A percentile compares a stretch with the other conserved stretches of the same genome.
Conservation (phyloP, 164 flowering plant genomes). For the Piper longum region DNA sequence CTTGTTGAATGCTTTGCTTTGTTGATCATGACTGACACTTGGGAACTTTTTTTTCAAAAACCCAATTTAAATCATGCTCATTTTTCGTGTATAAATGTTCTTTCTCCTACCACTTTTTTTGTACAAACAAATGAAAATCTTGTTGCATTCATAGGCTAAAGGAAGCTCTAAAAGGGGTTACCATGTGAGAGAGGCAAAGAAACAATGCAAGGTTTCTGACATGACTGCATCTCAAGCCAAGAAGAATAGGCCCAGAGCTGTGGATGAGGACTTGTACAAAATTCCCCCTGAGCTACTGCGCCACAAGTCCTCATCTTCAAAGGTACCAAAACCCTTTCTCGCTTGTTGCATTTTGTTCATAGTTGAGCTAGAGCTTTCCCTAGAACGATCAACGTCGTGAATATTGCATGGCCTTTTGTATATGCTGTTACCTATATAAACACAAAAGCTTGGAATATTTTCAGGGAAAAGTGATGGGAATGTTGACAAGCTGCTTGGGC, state of each 20-base stretch:
- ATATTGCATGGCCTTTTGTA: background rate
- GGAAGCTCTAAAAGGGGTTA: background rate
- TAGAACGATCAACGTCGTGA: background rate
- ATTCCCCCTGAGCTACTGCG: constrained; percentile 53
- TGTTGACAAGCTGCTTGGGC: constrained; percentile 33
- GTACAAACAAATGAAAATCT: too few relatives aligned
- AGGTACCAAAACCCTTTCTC: background rate
- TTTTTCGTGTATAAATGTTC: too few relatives aligned
- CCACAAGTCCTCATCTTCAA: constrained; percentile 7
- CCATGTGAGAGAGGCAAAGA: constrained; percentile 24
- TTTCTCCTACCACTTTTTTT: too few relatives aligned
- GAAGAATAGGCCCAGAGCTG: constrained; percentile 35
- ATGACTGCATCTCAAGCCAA: constrained; percentile 20
- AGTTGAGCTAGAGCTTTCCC: background rate
- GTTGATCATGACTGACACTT: too few relatives aligned
- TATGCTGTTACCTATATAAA: too few relatives aligned
- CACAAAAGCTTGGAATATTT: background rate
- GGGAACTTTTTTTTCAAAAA: too few relatives aligned
- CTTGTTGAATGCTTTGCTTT: too few relatives aligned
- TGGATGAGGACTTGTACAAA: constrained; percentile 72
- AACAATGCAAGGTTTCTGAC: constrained; percentile 22
- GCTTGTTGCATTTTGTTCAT: background rate
- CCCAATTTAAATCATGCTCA: too few relatives aligned
- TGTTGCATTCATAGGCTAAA: background rate
- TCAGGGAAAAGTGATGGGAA: constrained; percentile 36